Conservation (phyloP, 2,329 filamentous ascomycete genomes). For the Cryphonectria carpinicola region DNA sequence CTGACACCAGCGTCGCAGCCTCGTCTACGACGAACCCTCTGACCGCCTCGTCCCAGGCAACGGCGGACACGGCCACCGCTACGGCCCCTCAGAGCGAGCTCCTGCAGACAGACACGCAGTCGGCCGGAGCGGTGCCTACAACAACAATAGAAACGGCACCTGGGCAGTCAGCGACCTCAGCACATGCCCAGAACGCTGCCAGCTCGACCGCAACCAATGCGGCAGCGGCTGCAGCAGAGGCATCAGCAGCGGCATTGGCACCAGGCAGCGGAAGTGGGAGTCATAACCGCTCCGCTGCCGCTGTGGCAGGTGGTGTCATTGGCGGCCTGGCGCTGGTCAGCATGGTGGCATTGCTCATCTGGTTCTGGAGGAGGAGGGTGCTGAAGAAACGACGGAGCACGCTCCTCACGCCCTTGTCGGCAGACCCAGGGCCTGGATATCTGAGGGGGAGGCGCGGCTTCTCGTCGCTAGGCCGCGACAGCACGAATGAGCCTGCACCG, state of each 20-base stretch:
- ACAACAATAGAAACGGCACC: conserved; percentile 30
- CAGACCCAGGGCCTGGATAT: conserved; percentile 33
- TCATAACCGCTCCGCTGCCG: conserved; percentile 42
- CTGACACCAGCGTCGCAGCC: conserved; percentile 42
- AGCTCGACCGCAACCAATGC: conserved; percentile 34
- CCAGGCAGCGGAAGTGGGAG: conserved; percentile 27
- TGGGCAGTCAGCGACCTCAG: conserved; percentile 22
- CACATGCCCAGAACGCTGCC: conserved; percentile 8
- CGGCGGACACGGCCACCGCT: conserved; percentile 7
- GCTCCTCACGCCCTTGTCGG: conserved; percentile 52
- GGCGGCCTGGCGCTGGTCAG: conserved; percentile 52
- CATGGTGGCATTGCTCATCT: conserved; percentile 53
- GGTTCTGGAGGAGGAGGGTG: conserved; percentile 52
- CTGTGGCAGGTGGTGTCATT: conserved; percentile 56
- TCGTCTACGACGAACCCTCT: conserved; percentile 11
- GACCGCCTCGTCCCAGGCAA: conserved; percentile 29
- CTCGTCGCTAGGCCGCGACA: conserved; percentile 47
- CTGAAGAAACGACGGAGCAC: conserved; percentile 51
- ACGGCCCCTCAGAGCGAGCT: conserved; percentile 26
- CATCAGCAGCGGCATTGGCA: not conserved
- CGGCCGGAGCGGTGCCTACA: conserved; percentile 17
- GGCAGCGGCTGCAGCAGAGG: conserved; percentile 12
- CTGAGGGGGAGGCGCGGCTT: conserved; percentile 40
- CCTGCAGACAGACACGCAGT: conserved; percentile 16
- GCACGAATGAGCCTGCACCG: conserved; percentile 52